A percentile compares a stretch with the other conserved stretches of the same genome.
These are phyloP conservation scores for Aspergillus puulaauensis DNA, from an alignment of 2,329 filamentous ascomycete species.

Conservation along the genomic window DNA sequence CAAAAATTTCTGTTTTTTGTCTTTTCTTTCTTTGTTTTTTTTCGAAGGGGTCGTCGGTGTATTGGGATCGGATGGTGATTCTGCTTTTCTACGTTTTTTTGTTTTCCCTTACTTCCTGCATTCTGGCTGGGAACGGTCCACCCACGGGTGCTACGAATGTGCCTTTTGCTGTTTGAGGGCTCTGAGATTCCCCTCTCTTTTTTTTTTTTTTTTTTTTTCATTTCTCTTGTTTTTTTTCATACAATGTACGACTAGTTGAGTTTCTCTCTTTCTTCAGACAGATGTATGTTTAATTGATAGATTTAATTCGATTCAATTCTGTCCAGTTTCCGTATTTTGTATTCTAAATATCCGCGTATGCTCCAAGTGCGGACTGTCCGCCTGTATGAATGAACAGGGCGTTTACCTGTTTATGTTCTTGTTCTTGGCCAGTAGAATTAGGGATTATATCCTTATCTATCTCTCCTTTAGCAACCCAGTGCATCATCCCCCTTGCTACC, in stretches of 20 bases:
- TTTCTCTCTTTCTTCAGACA: constrained; percentile 1
- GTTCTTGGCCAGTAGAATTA: not conserved
- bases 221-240: constrained; percentile 11
- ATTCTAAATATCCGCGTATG: constrained; percentile 25
- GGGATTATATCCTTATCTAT: constrained; percentile 14
- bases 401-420: constrained; percentile 23
- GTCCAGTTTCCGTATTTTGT: not conserved
- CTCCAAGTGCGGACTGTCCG: constrained; percentile 34
- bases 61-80: not conserved
- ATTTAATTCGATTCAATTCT: constrained; percentile 11
- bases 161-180: not conserved
- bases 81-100: not conserved
- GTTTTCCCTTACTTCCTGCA: constrained; percentile 11
- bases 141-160: not conserved
- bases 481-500: constrained; percentile 28
- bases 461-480: constrained; percentile 25
- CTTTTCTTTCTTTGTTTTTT: not conserved
- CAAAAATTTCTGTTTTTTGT: not conserved
- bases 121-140: not conserved
- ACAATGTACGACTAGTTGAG: constrained; percentile 8
- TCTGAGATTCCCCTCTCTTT: constrained; percentile 12
- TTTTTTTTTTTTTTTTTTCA: not conserved
- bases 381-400: constrained; percentile 40
- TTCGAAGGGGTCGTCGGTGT: not conserved
- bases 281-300: constrained; percentile 20